Evolutionary conservation across 495 filamentous ascomycete genomes (phyloP).

Genomic region (Chaetomidium leptoderma): DNA sequence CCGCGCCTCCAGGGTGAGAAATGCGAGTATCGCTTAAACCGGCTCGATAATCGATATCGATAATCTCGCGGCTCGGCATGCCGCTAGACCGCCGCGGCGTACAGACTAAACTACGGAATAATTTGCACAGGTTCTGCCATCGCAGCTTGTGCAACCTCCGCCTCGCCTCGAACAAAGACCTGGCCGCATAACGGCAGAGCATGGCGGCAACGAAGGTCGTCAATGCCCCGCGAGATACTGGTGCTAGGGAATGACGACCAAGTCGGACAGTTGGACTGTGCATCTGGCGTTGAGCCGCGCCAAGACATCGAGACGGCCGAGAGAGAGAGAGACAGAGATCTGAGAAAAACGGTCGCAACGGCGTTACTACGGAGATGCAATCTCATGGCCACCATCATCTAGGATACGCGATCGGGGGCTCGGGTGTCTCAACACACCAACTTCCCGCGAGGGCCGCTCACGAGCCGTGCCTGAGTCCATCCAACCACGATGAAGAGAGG

Average conservation of each 20-base stretch:
- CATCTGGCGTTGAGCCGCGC: too few relatives aligned
- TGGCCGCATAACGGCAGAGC: too few relatives aligned
- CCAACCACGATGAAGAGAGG: slow-evolving; percentile 32
- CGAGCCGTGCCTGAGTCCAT: slow-evolving; percentile 15
- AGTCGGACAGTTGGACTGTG: too few relatives aligned
- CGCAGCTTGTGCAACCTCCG: too few relatives aligned
- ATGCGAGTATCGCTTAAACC: slow-evolving; percentile 2
- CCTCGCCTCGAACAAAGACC: too few relatives aligned
- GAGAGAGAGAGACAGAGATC: not conserved
- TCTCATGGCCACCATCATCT: slow-evolving; percentile 6
- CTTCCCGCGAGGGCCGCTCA: not conserved
- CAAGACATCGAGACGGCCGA: not conserved
- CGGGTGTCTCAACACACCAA: not conserved
- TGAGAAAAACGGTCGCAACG: too few relatives aligned
- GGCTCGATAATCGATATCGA: slow-evolving; percentile 5
- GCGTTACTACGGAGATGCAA: too few relatives aligned
- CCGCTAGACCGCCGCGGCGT: not conserved
- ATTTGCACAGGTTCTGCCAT: too few relatives aligned
- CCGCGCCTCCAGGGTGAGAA: not conserved
- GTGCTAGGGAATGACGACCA: too few relatives aligned
- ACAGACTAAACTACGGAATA: too few relatives aligned
- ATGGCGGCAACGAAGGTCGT: too few relatives aligned
- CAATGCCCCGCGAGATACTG: too few relatives aligned
- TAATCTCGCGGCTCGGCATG: slow-evolving; percentile 2
- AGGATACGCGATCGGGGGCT: slow-evolving; percentile 13